phyloP scores from a whole-genome alignment of 169 alveolate genomes.

The Cryptosporidium felis region DNA sequence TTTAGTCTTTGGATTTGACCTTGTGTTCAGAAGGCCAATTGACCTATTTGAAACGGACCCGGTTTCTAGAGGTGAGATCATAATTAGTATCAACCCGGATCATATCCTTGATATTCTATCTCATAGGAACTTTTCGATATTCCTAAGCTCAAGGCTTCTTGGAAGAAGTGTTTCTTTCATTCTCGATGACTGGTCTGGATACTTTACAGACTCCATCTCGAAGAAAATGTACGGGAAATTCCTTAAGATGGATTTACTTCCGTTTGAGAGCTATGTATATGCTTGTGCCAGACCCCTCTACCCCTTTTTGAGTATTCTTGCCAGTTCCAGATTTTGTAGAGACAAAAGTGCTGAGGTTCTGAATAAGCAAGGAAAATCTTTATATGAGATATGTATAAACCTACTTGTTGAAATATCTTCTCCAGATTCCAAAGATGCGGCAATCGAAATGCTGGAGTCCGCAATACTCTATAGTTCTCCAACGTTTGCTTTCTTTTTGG shows the following conservation, averaged over 20 bases:
- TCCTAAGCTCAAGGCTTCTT: neutral
- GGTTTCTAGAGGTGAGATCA: constrained; percentile 34
- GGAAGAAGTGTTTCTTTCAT: neutral
- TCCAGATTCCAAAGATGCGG: neutral
- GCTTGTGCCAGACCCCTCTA: neutral
- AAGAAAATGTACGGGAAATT: neutral
- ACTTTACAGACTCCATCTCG: neutral
- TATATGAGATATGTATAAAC: neutral
- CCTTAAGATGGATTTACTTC: neutral
- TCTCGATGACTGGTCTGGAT: constrained; percentile 27
- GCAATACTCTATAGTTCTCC: constrained; percentile 5
- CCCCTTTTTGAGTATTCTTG: neutral
- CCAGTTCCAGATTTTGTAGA: neutral
- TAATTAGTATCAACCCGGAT: constrained; percentile 16
- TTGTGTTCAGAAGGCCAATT: constrained; percentile 10
- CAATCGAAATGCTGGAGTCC: neutral
- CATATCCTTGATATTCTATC: constrained; percentile 21
- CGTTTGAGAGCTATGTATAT: neutral
- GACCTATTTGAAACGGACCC: too few species aligned
- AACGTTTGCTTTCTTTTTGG: constrained; percentile 1
- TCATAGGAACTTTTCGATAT: neutral
- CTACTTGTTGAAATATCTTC: neutral
- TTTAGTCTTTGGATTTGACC: constrained; percentile 9
- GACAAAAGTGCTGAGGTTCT: neutral
- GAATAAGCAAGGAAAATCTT: neutral